Base-by-base conservation (phyloP, 192 early-diverging fungal genomes). In the Backusella tarrabulga region DNA sequence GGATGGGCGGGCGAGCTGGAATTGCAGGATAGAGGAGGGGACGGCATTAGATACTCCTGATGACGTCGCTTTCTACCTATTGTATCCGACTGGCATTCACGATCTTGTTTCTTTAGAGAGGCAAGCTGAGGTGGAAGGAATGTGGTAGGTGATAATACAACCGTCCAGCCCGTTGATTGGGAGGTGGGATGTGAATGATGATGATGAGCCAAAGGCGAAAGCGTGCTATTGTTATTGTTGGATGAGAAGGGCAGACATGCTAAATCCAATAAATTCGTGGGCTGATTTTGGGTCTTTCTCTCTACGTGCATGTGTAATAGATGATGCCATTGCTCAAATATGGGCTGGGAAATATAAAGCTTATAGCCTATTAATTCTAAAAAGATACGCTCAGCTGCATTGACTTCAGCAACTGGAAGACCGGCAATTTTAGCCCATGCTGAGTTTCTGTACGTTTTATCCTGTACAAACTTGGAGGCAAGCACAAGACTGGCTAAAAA, bases 381-480 rank as follows among this genome's bases (percentile, higher is more conserved):
- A 81, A 97, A 96, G 44, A 88, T 88, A 46, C 92, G 83, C 85
- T 98, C 96, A 81, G 92, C 91, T 42, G 87, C 87, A 86, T 93
- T 93, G 67, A 98, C 92, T 83, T 98, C 95, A 17, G 81, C 68
- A 60, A 92, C 86, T 17, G 90, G 85, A 17, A 98, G 88, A 69
- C 92, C 91, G 34, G 95, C 96, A 38, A 97, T 95, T 85, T 93
- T 95, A 60, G 95, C 87, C 97, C 97, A 98, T 4, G 94, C 93
- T 75, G 86, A 87, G 88, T 95, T 97, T n/a, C 91, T 88, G 78
- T 96, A 98, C 36, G 90, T 92, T 71, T 90, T 91, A 86, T 98
- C 97, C 76, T 90, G 90, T 71, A 94, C 88, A 80, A 92, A 97
- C 79, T 98, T 98, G 75, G 95, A 96, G 6, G 97, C 95, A 68